Base-by-base conservation (phyloP, 805 yeast species). In the Teunomyces gatunensis region DNA sequence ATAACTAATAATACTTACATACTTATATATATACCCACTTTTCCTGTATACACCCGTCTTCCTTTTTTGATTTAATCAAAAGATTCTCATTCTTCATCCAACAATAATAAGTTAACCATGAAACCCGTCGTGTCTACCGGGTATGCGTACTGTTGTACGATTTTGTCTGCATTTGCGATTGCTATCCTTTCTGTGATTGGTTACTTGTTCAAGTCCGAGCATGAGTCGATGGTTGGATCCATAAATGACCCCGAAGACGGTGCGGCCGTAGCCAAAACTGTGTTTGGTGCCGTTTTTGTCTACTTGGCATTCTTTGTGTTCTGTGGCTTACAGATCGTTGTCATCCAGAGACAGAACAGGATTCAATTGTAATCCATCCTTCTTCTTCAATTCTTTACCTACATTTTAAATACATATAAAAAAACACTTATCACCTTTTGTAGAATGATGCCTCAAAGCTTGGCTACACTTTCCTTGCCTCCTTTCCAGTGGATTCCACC, bases 131-230 rank as follows among this genome's bases (percentile, higher is more conserved):
- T 73, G 5, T 71, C 77, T 44, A 73, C 94, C 42, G 87, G 83
- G 23, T 84, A 88, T 61, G 98, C 99, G 20, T 92, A 96, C 88
- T 89, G 88, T 67, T 92, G 99, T 66, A 92, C 98, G 39, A 79
- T 92, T 36, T 75, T 94, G 39, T 90, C 97, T 43, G 90, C 94
- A 12, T 92, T 92, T 65, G 99, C 95, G 49, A 83, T 92, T 29
- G 85, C 89, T 40, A 94, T 92, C 48, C 79, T 92, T 42, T 78
- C 95, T 9, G 87, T 88, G 47, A 80, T 92, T 57, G 99, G 95
- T 15, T 80, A 82, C 55, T 76, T 92, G 53, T 92, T 94, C 74
- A 75, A 85, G 56, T 73, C 73, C 30, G 87, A 83, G 55, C 95
- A 89, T 65, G 98, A 92, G 71, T 78, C 95, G 17, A 85, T 92